A percentile compares a stretch with the other conserved stretches of the same genome.
phyloP scores from a whole-genome alignment of 2,329 filamentous ascomycete genomes.

The Geosmithia putterillii region DNA sequence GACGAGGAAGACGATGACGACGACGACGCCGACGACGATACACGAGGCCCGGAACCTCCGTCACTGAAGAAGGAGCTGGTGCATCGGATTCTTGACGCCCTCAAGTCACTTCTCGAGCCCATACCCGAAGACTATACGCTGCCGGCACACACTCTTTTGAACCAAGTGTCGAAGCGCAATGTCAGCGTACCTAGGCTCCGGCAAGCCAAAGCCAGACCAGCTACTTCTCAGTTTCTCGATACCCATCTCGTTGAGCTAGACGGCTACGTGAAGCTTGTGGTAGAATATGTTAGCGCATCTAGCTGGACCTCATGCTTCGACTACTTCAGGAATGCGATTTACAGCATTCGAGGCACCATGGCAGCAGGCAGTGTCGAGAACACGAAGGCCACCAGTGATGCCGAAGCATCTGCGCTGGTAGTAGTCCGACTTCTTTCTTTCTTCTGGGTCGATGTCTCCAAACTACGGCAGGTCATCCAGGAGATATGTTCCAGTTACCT shows the following conservation, averaged over 20 bases:
- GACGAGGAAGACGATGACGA: constrained; percentile 3
- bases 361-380: constrained; percentile 24
- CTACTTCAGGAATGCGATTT: constrained; percentile 40
- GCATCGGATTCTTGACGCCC: constrained; percentile 38
- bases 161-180: constrained; percentile 30
- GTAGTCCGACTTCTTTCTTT: constrained; percentile 47
- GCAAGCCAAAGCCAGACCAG: constrained; percentile 6
- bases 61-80: constrained; percentile 38
- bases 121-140: constrained; percentile 44
- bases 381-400: constrained; percentile 27
- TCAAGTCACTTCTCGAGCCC: constrained; percentile 45
- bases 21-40: constrained; percentile 6
- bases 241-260: constrained; percentile 33
- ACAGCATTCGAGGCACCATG: constrained; percentile 32
- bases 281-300: constrained; percentile 53
- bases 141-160: constrained; percentile 43
- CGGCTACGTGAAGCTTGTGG: constrained; percentile 38
- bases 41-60: constrained; percentile 14
- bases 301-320: constrained; percentile 50
- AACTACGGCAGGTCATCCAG: constrained; percentile 49
- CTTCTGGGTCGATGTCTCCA: constrained; percentile 51
- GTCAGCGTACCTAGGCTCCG: constrained; percentile 18
- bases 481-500: constrained; percentile 56
- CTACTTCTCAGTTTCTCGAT: constrained; percentile 9
- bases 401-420: constrained; percentile 40